Evolutionary conservation across 768 basidiomycete genomes (phyloP).

Genomic region (Gloeostereum incarnatum): DNA sequence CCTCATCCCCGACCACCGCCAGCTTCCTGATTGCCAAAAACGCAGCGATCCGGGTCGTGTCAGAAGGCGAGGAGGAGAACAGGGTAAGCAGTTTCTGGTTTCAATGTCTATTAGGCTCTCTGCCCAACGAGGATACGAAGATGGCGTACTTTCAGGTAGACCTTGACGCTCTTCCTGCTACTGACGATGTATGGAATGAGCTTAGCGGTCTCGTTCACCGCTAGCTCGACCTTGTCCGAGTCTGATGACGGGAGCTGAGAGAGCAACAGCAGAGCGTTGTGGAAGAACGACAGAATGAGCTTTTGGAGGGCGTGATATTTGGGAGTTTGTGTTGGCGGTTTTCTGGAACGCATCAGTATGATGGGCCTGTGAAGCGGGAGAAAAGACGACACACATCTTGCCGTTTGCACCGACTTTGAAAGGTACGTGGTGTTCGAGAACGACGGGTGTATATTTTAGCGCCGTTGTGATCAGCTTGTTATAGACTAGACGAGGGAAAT

Average conservation of each 20-base stretch:
- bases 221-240: constrained; percentile 53
- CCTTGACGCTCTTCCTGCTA: constrained; percentile 77
- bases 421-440: constrained; percentile 81
- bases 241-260: constrained; percentile 72
- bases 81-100: no score
- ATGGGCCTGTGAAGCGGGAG: constrained; percentile 2
- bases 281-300: constrained; percentile 82
- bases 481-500: constrained; percentile 54
- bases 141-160: constrained; percentile 69
- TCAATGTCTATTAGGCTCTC: no score
- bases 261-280: constrained; percentile 75
- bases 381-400: constrained; percentile 57
- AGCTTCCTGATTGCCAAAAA: constrained; percentile 80
- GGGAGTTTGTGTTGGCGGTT: constrained; percentile 70
- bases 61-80: no score
- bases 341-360: constrained; percentile 36
- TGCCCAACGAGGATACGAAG: no score
- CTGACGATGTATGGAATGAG: constrained; percentile 82
- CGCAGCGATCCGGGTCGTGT: constrained; percentile 75
- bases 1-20: constrained; percentile 67
- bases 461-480: constrained; percentile 85
- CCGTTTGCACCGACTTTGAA: constrained; percentile 77
- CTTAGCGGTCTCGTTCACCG: constrained; percentile 79
- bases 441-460: constrained; percentile 83
- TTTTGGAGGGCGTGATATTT: constrained; percentile 85